A percentile compares a stretch with the other conserved stretches of the same genome.
These are phyloP conservation scores for Mercurialis annua DNA, from an alignment of 345 rosid genomes.

Conservation along the genomic window DNA sequence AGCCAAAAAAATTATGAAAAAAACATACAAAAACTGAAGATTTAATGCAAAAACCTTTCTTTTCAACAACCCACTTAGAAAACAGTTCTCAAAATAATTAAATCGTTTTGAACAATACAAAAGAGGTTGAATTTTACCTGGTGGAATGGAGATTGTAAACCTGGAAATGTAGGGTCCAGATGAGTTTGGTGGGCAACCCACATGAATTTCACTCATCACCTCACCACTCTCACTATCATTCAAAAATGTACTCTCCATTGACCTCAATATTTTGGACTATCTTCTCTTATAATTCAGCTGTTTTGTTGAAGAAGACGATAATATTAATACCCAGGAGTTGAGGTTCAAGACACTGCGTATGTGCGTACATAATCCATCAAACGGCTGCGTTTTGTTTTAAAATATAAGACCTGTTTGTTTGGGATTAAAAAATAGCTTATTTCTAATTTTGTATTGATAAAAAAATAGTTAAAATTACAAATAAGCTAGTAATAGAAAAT, in stretches of 20 bases:
- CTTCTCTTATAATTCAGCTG: background rate
- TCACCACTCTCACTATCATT: slow-evolving; percentile 22
- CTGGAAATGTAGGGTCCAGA: slow-evolving; percentile 57
- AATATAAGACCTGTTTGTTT: too few species aligned
- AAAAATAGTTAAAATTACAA: too few species aligned
- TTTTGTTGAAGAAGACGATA: background rate
- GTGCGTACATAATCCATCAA: too few species aligned
- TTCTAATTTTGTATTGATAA: too few species aligned
- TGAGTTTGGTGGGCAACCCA: slow-evolving; percentile 67
- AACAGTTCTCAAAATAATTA: background rate
- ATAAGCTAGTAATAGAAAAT: too few species aligned
- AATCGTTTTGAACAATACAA: background rate
- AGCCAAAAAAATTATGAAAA: background rate
- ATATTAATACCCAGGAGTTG: background rate
- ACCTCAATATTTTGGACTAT: background rate
- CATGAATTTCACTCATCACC: slow-evolving; percentile 88
- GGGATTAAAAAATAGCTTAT: too few species aligned
- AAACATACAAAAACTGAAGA: background rate
- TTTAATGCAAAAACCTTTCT: background rate
- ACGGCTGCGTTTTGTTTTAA: too few species aligned
- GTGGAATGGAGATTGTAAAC: slow-evolving; percentile 54
- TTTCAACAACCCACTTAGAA: background rate
- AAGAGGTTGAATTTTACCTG: slow-evolving; percentile 31
- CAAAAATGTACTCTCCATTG: slow-evolving; percentile 14
- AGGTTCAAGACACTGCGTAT: background rate